phyloP scores from a whole-genome alignment of 495 filamentous ascomycete species.

The Filosporella fistucella region DNA sequence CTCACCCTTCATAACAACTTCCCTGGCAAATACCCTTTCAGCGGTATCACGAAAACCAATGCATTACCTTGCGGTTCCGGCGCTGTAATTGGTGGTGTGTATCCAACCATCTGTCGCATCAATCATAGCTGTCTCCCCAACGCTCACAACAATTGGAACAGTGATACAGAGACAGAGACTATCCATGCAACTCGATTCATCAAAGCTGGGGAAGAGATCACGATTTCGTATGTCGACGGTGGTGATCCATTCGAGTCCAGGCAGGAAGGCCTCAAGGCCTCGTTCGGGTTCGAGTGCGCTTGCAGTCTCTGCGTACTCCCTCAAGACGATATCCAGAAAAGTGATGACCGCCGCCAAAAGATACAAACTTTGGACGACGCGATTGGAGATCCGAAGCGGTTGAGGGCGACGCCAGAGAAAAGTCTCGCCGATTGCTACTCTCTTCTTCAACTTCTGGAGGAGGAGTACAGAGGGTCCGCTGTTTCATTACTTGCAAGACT shows the following conservation, averaged over 20 bases:
- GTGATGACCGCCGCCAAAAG: conserved; percentile 28
- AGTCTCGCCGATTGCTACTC: conserved; percentile 25
- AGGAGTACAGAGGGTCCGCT: conserved; percentile 24
- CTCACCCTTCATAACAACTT: conserved; percentile 37
- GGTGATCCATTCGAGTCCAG: conserved; percentile 21
- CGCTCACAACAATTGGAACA: conserved; percentile 35
- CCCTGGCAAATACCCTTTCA: conserved; percentile 29
- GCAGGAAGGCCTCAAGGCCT: conserved; percentile 24
- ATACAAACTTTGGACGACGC: conserved; percentile 29
- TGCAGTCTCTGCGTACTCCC: conserved; percentile 31
- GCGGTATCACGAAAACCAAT: conserved; percentile 34
- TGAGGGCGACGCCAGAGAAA: conserved; percentile 22
- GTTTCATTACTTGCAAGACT: conserved; percentile 22
- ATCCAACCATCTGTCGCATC: conserved; percentile 31
- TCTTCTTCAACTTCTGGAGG: conserved; percentile 27
- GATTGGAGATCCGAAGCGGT: conserved; percentile 24
- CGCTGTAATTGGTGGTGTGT: conserved; percentile 28
- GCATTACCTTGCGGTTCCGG: conserved; percentile 28
- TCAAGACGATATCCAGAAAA: conserved; percentile 21
- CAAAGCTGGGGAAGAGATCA: conserved; percentile 38
- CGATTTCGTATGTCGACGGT: conserved; percentile 33
- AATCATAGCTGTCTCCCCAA: conserved; percentile 40
- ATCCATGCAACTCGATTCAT: conserved; percentile 35
- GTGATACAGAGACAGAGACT: conserved; percentile 23
- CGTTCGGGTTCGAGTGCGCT: conserved; percentile 34